These are phyloP conservation scores for Termitomyces sp. DNA, from an alignment of 1,284 basidiomycete species.

Conservation along the genomic window DNA sequence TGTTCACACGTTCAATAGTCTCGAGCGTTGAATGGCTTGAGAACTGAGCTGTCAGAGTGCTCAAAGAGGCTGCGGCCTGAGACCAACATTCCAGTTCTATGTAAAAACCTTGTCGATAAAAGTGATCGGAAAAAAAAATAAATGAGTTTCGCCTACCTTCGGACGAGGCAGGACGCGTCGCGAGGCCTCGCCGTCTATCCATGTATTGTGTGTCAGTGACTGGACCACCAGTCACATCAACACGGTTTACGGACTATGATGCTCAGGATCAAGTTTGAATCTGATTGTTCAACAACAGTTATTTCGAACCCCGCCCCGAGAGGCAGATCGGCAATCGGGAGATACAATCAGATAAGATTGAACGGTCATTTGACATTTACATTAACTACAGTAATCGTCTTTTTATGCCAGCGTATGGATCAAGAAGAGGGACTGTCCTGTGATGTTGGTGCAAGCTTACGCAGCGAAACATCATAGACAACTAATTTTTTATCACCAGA, in stretches of 20 bases:
- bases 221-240: constrained; percentile 18
- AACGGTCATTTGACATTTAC: neutral
- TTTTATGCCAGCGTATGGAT: neutral
- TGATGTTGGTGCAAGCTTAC: constrained; percentile 46
- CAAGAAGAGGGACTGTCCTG: neutral
- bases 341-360: constrained; percentile 13
- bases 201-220: constrained; percentile 30
- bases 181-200: constrained; percentile 50
- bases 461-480: constrained; percentile 79
- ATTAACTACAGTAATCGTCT: neutral
- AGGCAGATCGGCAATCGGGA: constrained; percentile 4
- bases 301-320: constrained; percentile 17
- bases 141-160: constrained; percentile 43
- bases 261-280: constrained; percentile 16
- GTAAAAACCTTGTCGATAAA: constrained; percentile 11
- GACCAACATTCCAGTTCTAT: constrained; percentile 70
- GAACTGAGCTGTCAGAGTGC: constrained; percentile 49
- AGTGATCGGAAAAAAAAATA: constrained; percentile 9
- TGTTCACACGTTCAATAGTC: constrained; percentile 64
- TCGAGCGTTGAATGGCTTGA: constrained; percentile 47
- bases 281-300: constrained; percentile 9
- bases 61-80: constrained; percentile 54
- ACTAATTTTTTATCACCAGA: constrained; percentile 41
- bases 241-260: constrained; percentile 14
- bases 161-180: constrained; percentile 51